A percentile compares a stretch with the other conserved stretches of the same genome.
Conservation (phyloP, 2,329 filamentous ascomycete genomes). For the Aspergillus texensis region DNA sequence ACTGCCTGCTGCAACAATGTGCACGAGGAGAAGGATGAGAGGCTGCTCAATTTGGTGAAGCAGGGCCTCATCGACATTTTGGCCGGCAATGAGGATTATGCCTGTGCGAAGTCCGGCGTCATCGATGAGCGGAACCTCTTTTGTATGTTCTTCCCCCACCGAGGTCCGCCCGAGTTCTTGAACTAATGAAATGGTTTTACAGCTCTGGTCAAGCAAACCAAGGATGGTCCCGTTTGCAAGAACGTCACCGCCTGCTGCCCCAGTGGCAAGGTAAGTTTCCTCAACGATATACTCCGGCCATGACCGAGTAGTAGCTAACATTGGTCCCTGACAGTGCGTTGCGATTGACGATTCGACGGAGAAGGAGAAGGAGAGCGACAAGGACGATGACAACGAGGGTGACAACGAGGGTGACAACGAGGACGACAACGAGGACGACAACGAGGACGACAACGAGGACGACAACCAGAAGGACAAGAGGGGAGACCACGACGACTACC, state of each 20-base stretch:
- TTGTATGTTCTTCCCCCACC: background rate
- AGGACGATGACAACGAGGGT: too few relatives aligned
- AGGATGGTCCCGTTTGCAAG: background rate
- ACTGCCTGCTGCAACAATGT: background rate
- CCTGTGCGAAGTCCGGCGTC: background rate
- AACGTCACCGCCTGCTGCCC: background rate
- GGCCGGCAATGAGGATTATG: background rate
- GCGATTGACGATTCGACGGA: too few relatives aligned
- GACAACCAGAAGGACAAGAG: too few relatives aligned
- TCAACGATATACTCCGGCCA: too few relatives aligned
- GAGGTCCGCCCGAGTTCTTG: too few relatives aligned
- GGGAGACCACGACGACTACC: too few relatives aligned
- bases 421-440: rapidly evolving
- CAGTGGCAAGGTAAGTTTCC: background rate
- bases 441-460: too few relatives aligned
- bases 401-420: too few relatives aligned
- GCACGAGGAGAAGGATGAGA: background rate
- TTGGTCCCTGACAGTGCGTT: too few relatives aligned
- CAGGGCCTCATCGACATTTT: background rate
- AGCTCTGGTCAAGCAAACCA: background rate
- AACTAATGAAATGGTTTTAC: too few relatives aligned
- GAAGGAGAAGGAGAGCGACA: too few relatives aligned
- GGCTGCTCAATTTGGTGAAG: background rate
- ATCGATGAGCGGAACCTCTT: background rate
- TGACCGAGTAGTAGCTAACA: too few relatives aligned